Evolutionary conservation across 2,329 filamentous ascomycete species (phyloP), one percentile per base, ranked within the genome.

Genomic region (Alternaria conjuncta): DNA sequence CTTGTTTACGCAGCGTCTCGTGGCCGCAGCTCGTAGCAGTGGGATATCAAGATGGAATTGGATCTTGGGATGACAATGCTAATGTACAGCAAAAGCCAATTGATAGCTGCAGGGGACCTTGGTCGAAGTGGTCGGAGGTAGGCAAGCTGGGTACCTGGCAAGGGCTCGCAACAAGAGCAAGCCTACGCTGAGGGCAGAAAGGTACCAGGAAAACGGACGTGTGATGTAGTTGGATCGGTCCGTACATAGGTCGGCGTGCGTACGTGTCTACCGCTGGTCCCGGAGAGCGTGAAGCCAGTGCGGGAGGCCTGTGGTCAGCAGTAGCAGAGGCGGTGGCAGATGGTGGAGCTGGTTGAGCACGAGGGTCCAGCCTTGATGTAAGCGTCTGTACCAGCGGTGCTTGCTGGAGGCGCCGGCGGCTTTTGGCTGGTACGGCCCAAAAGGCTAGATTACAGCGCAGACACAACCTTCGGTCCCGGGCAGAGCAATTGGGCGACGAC

Each of bases 381-480:
- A 64, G 55, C 57, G 60, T 55, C 44, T 55, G 55, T 56, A 58
- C 21, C 62, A 65, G 60, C 61, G 56, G 64, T 63, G 66, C 63
- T 36, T 64, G 60, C 63, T 63, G 66, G 67, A 62, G 60, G 68
- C 47, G 68, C 54, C 68, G 67, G 71, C 66, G 65, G 61, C 47
- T 44, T 57, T 62, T 67, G 60, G 63, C 63, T 72, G 61, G 63
- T 63, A 57, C 47, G 65, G 63, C 61, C 63, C 59, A 55, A 58
- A 62, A 67, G 72, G 67, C 66, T 67, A 73, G 71, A 69, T 70
- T 67, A 63, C 64, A 64, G 67, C 61, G 71, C 66, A 73, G 69
- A 70, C 71, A 75, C 72, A 67, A 71, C 68, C 71, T 73, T 65
- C 25, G 65, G 61, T 61, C 59, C 62, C 68, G 68, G 70, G 20